Evolutionary conservation across 2,329 filamentous ascomycete species (phyloP).

Genomic region (Coleophoma cylindrospora): DNA sequence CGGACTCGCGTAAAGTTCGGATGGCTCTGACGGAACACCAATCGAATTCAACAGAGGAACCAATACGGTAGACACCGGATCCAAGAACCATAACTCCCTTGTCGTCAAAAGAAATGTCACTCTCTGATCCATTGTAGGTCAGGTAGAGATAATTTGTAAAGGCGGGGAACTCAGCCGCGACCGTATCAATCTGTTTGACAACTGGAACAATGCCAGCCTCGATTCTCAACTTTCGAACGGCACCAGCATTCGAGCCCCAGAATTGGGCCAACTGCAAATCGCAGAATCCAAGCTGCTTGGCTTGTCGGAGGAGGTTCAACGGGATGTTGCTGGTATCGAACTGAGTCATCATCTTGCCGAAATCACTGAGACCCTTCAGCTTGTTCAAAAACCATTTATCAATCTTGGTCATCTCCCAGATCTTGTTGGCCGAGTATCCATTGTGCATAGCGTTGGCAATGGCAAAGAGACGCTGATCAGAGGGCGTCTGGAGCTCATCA

Average conservation of each 20-base stretch:
- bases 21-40: slow-evolving; percentile 98
- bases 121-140: slow-evolving; percentile 87
- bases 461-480: slow-evolving; percentile 93
- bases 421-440: slow-evolving; percentile 92
- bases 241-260: slow-evolving; percentile 90
- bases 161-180: slow-evolving; percentile 92
- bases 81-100: slow-evolving; percentile 94
- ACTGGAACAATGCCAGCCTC: slow-evolving; percentile 82
- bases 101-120: slow-evolving; percentile 80
- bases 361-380: slow-evolving; percentile 86
- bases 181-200: slow-evolving; percentile 98
- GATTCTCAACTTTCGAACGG: slow-evolving; percentile 77
- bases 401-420: slow-evolving; percentile 97
- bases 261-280: slow-evolving; percentile 92
- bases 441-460: slow-evolving; percentile 96
- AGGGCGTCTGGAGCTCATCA: slow-evolving; percentile 92
- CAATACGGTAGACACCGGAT: slow-evolving; percentile 94
- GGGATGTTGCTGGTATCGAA: slow-evolving; percentile 62
- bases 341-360: slow-evolving; percentile 71
- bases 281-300: slow-evolving; percentile 91
- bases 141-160: slow-evolving; percentile 95
- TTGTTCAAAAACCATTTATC: slow-evolving; percentile 97
- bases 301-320: slow-evolving; percentile 66
- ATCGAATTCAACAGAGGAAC: slow-evolving; percentile 97
- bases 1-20: slow-evolving; percentile 76